Conservation (phyloP, 1,284 basidiomycete genomes). For the Bjerkandera adusta region DNA sequence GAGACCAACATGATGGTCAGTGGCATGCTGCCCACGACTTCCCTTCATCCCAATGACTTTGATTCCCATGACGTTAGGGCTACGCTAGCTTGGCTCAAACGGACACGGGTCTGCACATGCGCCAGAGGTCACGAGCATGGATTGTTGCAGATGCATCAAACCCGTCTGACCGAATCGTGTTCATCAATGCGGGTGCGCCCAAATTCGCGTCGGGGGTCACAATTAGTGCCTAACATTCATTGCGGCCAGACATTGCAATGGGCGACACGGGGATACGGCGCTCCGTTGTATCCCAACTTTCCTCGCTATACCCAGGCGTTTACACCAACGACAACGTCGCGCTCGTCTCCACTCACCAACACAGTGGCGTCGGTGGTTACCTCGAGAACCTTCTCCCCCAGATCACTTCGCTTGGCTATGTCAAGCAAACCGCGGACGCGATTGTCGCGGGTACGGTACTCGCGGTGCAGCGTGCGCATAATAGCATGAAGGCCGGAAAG, state of each 20-base stretch:
- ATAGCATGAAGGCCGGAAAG: slow-evolving; percentile 54
- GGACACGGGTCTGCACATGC: slow-evolving; percentile 79
- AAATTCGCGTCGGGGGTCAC: neutral
- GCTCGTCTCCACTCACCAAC: slow-evolving; percentile 75
- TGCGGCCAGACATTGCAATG: slow-evolving; percentile 66
- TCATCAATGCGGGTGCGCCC: slow-evolving; percentile 67
- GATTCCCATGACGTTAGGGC: too few relatives aligned
- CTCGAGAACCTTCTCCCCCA: slow-evolving; percentile 77
- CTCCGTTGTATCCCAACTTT: slow-evolving; percentile 59
- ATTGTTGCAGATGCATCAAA: slow-evolving; percentile 64
- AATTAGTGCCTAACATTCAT: neutral
- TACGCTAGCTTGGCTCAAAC: slow-evolving; percentile 71
- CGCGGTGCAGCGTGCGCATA: slow-evolving; percentile 69
- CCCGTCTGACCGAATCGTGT: slow-evolving; percentile 61
- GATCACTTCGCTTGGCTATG: slow-evolving; percentile 72
- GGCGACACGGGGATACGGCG: slow-evolving; percentile 78
- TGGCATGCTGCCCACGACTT: slow-evolving; percentile 1
- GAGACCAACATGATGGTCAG: slow-evolving; percentile 77
- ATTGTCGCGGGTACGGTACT: slow-evolving; percentile 69
- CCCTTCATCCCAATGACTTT: slow-evolving; percentile 4
- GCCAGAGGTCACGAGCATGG: slow-evolving; percentile 75
- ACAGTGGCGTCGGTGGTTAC: slow-evolving; percentile 80
- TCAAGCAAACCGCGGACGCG: slow-evolving; percentile 65
- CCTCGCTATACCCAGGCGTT: slow-evolving; percentile 54
- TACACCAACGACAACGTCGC: slow-evolving; percentile 76